Base-by-base conservation (phyloP, 1,284 basidiomycete species). In the Austroboletus olivaceoglutinosus region DNA sequence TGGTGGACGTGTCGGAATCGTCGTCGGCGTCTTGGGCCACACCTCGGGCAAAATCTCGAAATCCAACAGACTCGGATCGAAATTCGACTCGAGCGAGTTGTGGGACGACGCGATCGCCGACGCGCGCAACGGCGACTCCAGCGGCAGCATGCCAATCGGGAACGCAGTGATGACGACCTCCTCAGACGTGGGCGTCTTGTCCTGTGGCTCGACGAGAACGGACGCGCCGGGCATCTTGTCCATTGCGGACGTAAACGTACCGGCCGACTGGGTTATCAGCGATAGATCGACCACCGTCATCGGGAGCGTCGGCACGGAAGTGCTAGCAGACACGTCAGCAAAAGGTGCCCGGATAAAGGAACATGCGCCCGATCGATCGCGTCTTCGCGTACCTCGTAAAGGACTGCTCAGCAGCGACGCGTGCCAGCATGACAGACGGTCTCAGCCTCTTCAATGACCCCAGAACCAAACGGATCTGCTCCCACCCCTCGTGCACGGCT, bases 91-190 rank as follows among this genome's bases (percentile, higher is more conserved):
- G 30, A 70, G 47, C 39, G 65, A 67, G 45, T 61, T 67, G 18
- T 67, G 59, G 25, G 65, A 63, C 30, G 60, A 60, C 10, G 60
- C 55, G 16, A 71, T 55, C 2, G 62, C 61, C 16, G 66, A 59
- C 18, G 56, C 58, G n/a, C 58, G 61, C 2, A 70, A 66, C 0
- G 73, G 71, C 2, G 75, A 75, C n/a, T 69, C 65, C 30, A 73
- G 62, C 2, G 53, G 53, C 1, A 43, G 3, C 34, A 59, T 48
- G 15, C 12, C 18, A 2, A 55, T 44, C 27, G 36, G 23, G 16
- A 59, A 39, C 6, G 29, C 13, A 15, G 52, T 44, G 19, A 67
- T 47, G 18, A 53, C 46, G n/a, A 53, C 30, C 0, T 55, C 48
- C 30, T 37, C 36, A 29, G 27, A 29, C 27, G 12, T 12, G 11